Conservation (phyloP, 495 filamentous ascomycete species). For the Penicillium pulvis region DNA sequence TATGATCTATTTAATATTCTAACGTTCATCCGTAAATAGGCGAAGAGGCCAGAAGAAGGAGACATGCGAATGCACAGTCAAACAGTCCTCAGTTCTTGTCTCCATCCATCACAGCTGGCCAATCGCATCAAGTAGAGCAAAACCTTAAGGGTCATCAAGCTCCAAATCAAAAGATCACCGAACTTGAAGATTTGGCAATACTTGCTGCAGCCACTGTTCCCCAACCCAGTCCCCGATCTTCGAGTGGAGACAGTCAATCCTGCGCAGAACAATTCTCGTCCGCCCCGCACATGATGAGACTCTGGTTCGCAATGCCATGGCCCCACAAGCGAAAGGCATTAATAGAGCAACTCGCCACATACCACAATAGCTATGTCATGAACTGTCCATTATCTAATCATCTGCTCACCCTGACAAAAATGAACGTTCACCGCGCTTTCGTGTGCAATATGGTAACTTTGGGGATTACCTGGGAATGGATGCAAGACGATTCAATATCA, state of each 20-base stretch:
- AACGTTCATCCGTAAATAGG: neutral
- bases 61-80: neutral
- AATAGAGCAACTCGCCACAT: neutral
- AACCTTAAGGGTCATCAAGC: neutral
- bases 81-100: neutral
- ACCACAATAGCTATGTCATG: neutral
- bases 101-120: neutral
- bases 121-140: neutral
- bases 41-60: neutral
- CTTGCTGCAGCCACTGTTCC: neutral
- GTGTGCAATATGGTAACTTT: neutral
- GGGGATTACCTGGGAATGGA: neutral
- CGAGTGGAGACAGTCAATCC: neutral
- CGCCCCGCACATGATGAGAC: neutral
- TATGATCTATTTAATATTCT: neutral
- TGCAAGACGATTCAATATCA: conserved; percentile 1
- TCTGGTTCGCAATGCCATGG: neutral
- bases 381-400: neutral
- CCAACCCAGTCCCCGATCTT: neutral
- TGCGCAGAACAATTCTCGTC: neutral
- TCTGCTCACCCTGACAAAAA: neutral
- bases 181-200: neutral
- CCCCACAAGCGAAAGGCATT: neutral
- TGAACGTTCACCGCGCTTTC: neutral
- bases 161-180: neutral